These are phyloP conservation scores for Dipodascus albidus DNA, from an alignment of 805 yeast species.

Conservation along the genomic window DNA sequence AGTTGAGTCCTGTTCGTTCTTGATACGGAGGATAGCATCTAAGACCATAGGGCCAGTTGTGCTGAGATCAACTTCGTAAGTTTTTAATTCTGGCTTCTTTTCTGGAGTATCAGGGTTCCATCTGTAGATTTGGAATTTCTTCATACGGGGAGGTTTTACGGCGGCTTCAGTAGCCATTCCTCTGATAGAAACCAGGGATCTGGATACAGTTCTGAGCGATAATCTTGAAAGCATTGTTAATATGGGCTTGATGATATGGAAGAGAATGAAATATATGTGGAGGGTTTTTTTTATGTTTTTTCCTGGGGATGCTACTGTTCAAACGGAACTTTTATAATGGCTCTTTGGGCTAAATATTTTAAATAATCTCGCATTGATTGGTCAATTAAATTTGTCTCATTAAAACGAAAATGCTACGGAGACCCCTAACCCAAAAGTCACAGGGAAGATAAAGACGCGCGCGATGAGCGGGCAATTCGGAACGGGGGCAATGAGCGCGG, in stretches of 20 bases:
- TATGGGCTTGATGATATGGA: not conserved
- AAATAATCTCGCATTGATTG: not conserved
- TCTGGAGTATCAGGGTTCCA: conserved; percentile 98
- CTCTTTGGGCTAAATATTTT: not conserved
- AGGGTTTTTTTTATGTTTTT: not conserved
- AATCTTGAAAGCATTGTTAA: not conserved
- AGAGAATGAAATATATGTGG: not conserved
- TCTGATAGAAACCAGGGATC: not conserved
- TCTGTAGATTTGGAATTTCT: conserved; percentile 87
- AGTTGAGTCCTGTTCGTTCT: conserved; percentile 93
- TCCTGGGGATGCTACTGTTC: not conserved
- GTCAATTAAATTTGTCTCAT: not conserved
- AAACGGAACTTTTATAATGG: not conserved
- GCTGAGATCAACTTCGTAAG: conserved; percentile 76
- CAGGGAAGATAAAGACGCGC: not conserved
- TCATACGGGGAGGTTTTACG: conserved; percentile 45
- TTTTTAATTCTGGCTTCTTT: conserved; percentile 76
- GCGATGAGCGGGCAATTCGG: not conserved
- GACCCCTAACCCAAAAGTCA: not conserved
- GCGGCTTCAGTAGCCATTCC: conserved; percentile 31
- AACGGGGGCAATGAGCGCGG: not conserved
- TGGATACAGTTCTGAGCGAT: not conserved
- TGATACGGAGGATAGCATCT: conserved; percentile 89
- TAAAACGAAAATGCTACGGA: not conserved
- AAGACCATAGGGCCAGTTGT: conserved; percentile 96